Conservation (phyloP, 176 grass and related monocot species). For the Echinochloa phyllopogon region DNA sequence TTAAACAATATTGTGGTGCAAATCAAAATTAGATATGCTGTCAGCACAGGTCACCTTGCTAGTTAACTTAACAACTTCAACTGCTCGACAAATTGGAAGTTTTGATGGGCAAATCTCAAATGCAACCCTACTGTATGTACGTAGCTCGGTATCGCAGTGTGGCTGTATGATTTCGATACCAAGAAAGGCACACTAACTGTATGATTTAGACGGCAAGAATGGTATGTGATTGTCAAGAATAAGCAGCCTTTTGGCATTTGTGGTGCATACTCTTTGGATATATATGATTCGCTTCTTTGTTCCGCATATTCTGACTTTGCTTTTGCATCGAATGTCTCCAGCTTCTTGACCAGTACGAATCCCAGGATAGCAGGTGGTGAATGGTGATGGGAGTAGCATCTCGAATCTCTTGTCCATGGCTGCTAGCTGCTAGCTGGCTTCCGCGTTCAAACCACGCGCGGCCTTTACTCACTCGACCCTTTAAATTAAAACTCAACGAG, state of each 20-base stretch:
- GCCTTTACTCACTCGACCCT: neutral
- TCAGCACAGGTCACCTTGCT: no score
- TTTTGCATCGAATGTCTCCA: neutral
- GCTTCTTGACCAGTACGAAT: neutral
- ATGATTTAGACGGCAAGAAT: neutral
- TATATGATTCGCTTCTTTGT: neutral
- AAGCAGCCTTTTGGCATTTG: neutral
- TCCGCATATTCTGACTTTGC: neutral
- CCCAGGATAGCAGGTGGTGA: neutral
- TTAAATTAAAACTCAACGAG: neutral
- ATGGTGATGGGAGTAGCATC: neutral
- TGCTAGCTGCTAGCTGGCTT: neutral
- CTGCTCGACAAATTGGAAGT: no score
- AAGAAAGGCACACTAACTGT: neutral
- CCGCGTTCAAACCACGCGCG: neutral
- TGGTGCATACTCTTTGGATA: neutral
- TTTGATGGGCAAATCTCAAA: no score
- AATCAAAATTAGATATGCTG: no score
- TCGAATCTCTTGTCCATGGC: neutral
- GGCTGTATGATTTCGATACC: neutral
- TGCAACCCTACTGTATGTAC: no score
- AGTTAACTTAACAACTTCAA: no score
- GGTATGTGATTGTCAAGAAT: neutral
- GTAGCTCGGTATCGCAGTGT: no score
- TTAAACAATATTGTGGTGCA: no score